Base-by-base conservation (phyloP, 306 rosid genomes). In the Lupinus albus region DNA sequence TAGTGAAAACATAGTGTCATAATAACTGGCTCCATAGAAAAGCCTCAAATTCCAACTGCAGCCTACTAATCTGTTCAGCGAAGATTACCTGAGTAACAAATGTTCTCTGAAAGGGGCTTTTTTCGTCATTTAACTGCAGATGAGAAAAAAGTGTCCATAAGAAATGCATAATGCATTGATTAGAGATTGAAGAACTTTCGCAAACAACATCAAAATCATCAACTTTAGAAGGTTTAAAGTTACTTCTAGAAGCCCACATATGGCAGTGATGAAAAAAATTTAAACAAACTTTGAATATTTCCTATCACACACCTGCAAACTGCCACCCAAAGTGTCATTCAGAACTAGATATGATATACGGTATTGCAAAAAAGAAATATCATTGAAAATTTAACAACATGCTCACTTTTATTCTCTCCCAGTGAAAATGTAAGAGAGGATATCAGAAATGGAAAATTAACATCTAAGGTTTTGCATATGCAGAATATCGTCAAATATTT, bases 41-140 rank as follows among this genome's bases (percentile, higher is more conserved):
- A 33, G 51, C 70, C 64, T 54, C 64, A 52, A 63, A 72, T 64
- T 13, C 73, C 65, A 58, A 56, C 66, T 66, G 12, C 61, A 35
- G 4, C 11, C 21, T 14, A 36, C 18, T 73, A 67, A 69, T 53
- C 55, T 51, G 59, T n/a, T 61, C 15, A 15, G 4, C 30, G 64
- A 17, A 38, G 54, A 71, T 39, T 79, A 91, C 97, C 95, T 91
- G 97, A 76, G 88, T 91, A 60, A 86, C 97, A 81, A 88, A 91
- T 15, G 87, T 91, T 71, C 95, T 81, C 61, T 83, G 95, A 77
- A 88, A 88, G 85, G 89, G 95, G 67, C 95, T 91, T 86, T 91
- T 91, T 46, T 86, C 97, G 65, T 75, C 86, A 80, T 91, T 91
- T 82, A 88, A 82, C 97, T 91, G 84, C 72, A 72, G 68, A 74